Evolutionary conservation across 495 filamentous ascomycete genomes (phyloP).

Genomic region (Podospora tetraspora): DNA sequence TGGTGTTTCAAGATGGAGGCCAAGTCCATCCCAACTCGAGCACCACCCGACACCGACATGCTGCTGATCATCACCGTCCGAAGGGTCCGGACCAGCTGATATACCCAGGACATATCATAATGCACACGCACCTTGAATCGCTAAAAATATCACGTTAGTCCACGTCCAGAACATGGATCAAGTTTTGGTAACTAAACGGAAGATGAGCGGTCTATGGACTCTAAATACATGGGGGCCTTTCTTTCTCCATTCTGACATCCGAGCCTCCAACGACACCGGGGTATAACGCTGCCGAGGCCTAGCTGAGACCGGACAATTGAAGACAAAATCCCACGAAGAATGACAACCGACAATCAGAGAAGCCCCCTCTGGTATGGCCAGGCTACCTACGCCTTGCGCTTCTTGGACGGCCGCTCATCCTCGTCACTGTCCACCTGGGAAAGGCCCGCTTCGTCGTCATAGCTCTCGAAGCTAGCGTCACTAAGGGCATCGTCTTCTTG

Average conservation of each 20-base stretch:
- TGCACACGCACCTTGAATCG: neutral
- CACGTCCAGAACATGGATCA: neutral
- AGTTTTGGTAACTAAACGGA: neutral
- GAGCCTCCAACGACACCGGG: neutral
- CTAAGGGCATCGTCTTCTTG: conserved; percentile 54
- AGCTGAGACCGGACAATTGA: neutral
- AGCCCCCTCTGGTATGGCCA: neutral
- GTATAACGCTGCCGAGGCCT: conserved; percentile 3
- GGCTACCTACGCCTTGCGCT: conserved; percentile 37
- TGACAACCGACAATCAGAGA: neutral
- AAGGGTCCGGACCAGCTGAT: neutral
- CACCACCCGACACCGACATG: neutral
- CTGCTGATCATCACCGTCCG: neutral
- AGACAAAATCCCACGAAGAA: neutral
- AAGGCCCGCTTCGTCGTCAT: conserved; percentile 41
- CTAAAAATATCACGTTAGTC: neutral
- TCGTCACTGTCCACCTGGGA: conserved; percentile 42
- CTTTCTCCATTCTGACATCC: neutral
- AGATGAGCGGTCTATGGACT: neutral
- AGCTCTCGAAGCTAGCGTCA: conserved; percentile 54
- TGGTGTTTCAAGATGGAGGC: neutral
- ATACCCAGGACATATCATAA: neutral
- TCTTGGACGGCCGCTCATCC: conserved; percentile 39
- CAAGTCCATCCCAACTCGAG: neutral
- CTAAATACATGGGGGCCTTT: neutral